Conservation (phyloP, 2,329 filamentous ascomycete genomes). For the Zalaria obscura region DNA sequence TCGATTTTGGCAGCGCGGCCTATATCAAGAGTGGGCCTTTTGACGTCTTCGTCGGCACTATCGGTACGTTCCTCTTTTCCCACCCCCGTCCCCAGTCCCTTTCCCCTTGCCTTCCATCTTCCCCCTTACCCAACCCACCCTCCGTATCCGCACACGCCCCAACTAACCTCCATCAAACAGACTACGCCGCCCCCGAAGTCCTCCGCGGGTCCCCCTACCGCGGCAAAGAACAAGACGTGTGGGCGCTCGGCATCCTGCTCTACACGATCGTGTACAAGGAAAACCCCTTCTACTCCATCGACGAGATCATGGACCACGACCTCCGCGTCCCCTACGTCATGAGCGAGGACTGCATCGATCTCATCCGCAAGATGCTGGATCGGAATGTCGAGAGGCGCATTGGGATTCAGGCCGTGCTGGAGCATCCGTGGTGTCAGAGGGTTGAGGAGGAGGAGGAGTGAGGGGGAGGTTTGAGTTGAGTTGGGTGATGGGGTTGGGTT, state of each 20-base stretch:
- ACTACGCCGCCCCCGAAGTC: constrained; percentile 97
- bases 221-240: constrained; percentile 95
- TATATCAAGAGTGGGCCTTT: constrained; percentile 98
- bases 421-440: constrained; percentile 64
- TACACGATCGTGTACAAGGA: constrained; percentile 99
- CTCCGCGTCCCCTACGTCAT: constrained; percentile 77
- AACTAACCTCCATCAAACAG: constrained; percentile 30
- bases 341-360: constrained; percentile 82
- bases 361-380: constrained; percentile 85
- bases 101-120: background rate
- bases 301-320: constrained; percentile 98
- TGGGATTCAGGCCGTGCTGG: constrained; percentile 75
- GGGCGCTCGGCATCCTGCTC: constrained; percentile 89
- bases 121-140: background rate
- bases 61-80: constrained; percentile 48
- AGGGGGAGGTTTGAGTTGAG: background rate
- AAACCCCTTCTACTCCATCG: constrained; percentile 97
- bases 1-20: constrained; percentile 94
- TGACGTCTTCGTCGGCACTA: constrained; percentile 96
- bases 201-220: constrained; percentile 82
- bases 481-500: no score
- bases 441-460: constrained; percentile 5
- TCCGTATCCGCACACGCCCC: no score
- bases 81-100: background rate
- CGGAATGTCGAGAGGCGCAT: constrained; percentile 71